These are phyloP conservation scores for Akanthomyces muscarius DNA, from an alignment of 2,329 filamentous ascomycete species.

Conservation along the genomic window DNA sequence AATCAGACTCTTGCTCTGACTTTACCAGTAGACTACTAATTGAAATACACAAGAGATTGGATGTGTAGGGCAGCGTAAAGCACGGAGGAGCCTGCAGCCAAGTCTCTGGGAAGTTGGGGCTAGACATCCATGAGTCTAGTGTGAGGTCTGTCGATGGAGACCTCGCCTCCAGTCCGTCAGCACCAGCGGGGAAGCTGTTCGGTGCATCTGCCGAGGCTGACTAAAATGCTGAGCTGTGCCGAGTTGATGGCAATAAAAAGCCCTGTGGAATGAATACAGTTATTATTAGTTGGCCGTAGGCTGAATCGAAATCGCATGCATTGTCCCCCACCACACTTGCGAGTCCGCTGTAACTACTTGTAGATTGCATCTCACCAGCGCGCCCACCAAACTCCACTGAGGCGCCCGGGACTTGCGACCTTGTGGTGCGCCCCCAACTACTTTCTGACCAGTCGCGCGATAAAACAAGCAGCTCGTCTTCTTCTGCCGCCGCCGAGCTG, in stretches of 20 bases:
- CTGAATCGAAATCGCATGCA: neutral
- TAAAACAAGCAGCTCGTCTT: neutral
- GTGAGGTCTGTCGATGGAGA: neutral
- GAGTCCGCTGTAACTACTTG: neutral
- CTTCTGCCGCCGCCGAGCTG: neutral
- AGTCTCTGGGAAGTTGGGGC: neutral
- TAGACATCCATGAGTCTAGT: neutral
- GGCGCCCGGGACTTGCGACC: neutral
- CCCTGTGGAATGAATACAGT: neutral
- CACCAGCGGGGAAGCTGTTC: conserved; percentile 6
- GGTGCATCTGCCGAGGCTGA: conserved; percentile 7
- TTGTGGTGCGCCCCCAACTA: neutral
- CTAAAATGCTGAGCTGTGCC: neutral
- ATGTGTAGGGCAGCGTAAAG: neutral
- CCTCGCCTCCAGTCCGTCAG: neutral
- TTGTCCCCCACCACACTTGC: neutral
- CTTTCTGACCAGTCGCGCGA: neutral
- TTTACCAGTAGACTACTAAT: neutral
- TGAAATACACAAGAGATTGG: neutral
- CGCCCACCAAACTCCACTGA: conserved; percentile 6
- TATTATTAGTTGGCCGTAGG: neutral
- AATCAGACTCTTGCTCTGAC: neutral
- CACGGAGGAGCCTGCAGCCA: neutral
- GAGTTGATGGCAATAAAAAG: neutral
- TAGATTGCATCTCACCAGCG: conserved; percentile 7